Percentiles rank a stretch among this genome's conserved stretches.
Conservation (phyloP, 768 basidiomycete genomes). For the Boletus reticulatus region DNA sequence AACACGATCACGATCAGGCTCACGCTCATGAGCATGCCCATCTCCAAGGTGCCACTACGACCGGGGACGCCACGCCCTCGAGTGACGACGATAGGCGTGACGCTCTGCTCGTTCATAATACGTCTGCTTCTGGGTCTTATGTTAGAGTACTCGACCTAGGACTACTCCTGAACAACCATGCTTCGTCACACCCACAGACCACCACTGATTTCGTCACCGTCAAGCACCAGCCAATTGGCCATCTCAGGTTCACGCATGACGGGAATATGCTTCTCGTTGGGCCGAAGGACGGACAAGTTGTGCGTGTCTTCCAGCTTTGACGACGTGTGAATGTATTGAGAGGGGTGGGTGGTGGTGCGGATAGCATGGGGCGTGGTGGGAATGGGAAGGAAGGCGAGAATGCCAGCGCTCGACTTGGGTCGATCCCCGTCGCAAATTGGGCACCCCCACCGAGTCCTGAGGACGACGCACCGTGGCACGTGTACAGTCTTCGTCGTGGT, state of each 20-base stretch:
- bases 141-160: constrained; percentile 56
- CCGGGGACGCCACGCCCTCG: constrained; percentile 10
- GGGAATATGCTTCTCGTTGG: constrained; percentile 27
- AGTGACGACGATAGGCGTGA: constrained; percentile 14
- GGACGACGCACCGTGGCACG: constrained; percentile 42
- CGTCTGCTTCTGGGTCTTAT: constrained; percentile 35
- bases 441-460: background rate
- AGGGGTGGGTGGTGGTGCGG: background rate
- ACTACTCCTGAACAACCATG: constrained; percentile 24
- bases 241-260: constrained; percentile 43
- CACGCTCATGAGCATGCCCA: constrained; percentile 1
- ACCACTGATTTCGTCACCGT: constrained; percentile 35
- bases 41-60: constrained; percentile 21
- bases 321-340: constrained; percentile 21
- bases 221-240: constrained; percentile 45
- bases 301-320: constrained; percentile 45
- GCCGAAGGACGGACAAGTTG: constrained; percentile 51
- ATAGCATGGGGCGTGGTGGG: background rate
- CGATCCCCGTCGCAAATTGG: background rate
- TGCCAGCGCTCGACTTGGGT: background rate
- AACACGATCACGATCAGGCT: constrained; percentile 8
- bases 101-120: background rate
- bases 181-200: constrained; percentile 17
- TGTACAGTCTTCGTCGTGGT: constrained; percentile 73
- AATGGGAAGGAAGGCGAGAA: background rate